Evolutionary conservation across 352 stramenopile species (phyloP).

Genomic region (Phytophthora foliorum): DNA sequence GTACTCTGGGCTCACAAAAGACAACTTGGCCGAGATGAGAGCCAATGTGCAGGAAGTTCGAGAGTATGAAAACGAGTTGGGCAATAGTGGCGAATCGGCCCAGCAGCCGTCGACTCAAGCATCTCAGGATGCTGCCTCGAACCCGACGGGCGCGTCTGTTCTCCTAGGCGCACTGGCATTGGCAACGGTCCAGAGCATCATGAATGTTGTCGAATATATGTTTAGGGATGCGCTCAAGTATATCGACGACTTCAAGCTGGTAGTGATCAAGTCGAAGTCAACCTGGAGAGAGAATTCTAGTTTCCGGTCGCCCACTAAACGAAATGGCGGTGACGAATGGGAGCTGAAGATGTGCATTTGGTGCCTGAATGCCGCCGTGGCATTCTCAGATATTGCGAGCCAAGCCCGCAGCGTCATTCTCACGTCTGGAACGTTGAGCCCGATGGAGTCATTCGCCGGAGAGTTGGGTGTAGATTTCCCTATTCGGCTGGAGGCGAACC

Average conservation of each 20-base stretch:
- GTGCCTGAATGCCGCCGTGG: slow-evolving; percentile 87
- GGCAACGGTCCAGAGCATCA: slow-evolving; percentile 63
- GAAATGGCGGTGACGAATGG: slow-evolving; percentile 44
- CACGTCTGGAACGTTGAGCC: slow-evolving; percentile 86
- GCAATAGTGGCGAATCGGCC: slow-evolving; percentile 35
- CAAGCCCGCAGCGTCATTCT: slow-evolving; percentile 81
- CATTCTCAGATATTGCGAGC: slow-evolving; percentile 80
- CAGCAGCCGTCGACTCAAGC: slow-evolving; percentile 30
- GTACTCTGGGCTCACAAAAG: slow-evolving; percentile 61
- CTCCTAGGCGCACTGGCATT: slow-evolving; percentile 66
- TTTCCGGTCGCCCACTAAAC: slow-evolving; percentile 41
- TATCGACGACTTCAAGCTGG: slow-evolving; percentile 85
- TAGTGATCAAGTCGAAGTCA: slow-evolving; percentile 45
- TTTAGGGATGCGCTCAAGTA: slow-evolving; percentile 83
- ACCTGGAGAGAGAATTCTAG: slow-evolving; percentile 33
- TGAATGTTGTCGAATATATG: slow-evolving; percentile 86
- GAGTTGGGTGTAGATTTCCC: slow-evolving; percentile 86
- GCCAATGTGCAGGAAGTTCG: slow-evolving; percentile 54
- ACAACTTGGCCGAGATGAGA: slow-evolving; percentile 57
- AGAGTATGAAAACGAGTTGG: slow-evolving; percentile 69
- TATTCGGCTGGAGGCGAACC: slow-evolving; percentile 86
- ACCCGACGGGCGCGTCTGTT: slow-evolving; percentile 35
- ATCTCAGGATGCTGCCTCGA: slow-evolving; percentile 36
- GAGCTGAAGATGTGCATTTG: slow-evolving; percentile 88
- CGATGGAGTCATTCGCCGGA: slow-evolving; percentile 90